These are phyloP conservation scores for bread wheat (Triticum aestivum) DNA, from an alignment of 176 grass and related monocot genomes.

Conservation along the genomic window IWGSC_CS_RefSeq_v2.1 NC_057806.1:558914817-558915316, in stretches of 20 bases:
- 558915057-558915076: conserved; percentile 50
- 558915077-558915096: conserved; percentile 53
- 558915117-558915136: conserved; percentile 84
- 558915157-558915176: conserved; percentile 92
- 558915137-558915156: conserved; percentile 90
- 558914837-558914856: conserved; percentile 96
- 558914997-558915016: conserved; percentile 9
- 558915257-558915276: not conserved
- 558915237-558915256: not conserved
- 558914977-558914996: not conserved
- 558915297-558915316: not conserved
- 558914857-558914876: conserved; percentile 79
- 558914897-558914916: conserved; percentile 92
- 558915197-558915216: not conserved
- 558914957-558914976: conserved; percentile 88
- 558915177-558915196: conserved; percentile 36
- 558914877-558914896: conserved; percentile 76
- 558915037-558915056: too few relatives aligned
- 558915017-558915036: not conserved
- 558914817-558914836: conserved; percentile 74
- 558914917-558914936: conserved; percentile 86
- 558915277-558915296: not conserved
- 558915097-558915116: conserved; percentile 82
- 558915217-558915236: not conserved
- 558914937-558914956: conserved; percentile 72